Base-by-base conservation (phyloP, 2,329 filamentous ascomycete species). In the Fusarium circinatum region DNA sequence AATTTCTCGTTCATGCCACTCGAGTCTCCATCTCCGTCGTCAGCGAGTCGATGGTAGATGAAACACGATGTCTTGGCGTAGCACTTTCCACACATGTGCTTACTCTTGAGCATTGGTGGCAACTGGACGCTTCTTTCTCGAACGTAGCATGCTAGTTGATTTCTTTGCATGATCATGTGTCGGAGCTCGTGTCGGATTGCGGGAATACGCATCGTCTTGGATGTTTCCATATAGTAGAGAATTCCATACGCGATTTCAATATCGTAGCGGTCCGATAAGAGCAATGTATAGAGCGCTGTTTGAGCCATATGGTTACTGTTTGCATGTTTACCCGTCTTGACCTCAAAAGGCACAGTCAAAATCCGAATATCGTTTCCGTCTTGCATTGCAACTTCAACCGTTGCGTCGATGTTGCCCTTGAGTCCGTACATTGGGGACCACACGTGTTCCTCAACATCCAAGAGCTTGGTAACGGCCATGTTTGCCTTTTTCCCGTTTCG, bases 371-470 rank as follows among this genome's bases (percentile, higher is more conserved):
- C 86, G n/a, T 88, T 85, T 32, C 90, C 89, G 64, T 97, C 93
- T 62, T 89, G 86, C 86, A 98, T 93, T 1, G 89, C 90, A 22
- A 96, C 93, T 83, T 99, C 94, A 2, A 99, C 93, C 1, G 96
- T 98, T 34, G 96, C 96, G 83, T 99, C 96, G 68, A 99, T 96
- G 77, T 98, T 99, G 36, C 96, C 96, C 82, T 99, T 99, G 22
- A 99, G 86, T 1, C 96, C 96, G 80, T 97, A 99, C 90, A 95
- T 96, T 1, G 96, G 96, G 12, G 96, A 98, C 96, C 96, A 99
- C 34, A 99, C 91, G 79, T 98, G 96, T 82, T 99, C 96, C 81
- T 99, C 96, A 15, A 99, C 94, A 79, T 98, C 96, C 20, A 99
- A 91, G 34, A 99, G 86, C 80, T 98, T 99, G 78, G 92, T 97